Evolutionary conservation across 306 rosid species (phyloP), one percentile per base, ranked within the genome.

Genomic region (Prunus salicina): DNA sequence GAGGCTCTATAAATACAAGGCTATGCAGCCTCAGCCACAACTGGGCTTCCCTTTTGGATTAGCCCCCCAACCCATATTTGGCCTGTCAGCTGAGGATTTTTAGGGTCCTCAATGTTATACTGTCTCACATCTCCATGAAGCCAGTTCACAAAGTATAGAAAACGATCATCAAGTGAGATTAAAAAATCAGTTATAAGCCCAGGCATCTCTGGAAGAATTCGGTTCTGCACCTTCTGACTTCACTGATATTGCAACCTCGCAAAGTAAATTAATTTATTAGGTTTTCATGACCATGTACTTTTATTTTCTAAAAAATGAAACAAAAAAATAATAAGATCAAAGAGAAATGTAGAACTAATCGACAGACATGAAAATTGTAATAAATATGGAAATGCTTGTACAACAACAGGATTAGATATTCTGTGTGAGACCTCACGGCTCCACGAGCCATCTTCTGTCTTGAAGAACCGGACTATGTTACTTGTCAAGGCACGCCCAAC

Each of bases 51-150:
- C 84, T 89, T 90, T 82, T 88, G 92, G 41, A 95, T 3, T 24
- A 79, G 92, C 76, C 98, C 97, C 15, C 98, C 98, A 12, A 85
- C 88, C 97, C 98, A 95, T 20, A 92, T 67, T 86, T 95, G 98
- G 73, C 98, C 97, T 1, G 87, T 82, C 46, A 90, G 78, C 76
- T 72, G 70, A 51, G 98, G 98, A 80, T 80, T 85, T 74, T 82
- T 80, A 56, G 87, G 80, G 72, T 95, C 96, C 84, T 92, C 96
- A 41, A 95, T 90, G 80, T 90, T 86, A 65, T 90, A 95, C 65
- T 95, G 98, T 22, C 98, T 87, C 76, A 95, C 88, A 86, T 95
- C 97, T 15, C 98, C 97, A 34, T 95, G 98, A 79, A 95, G 95
- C 98, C 98, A 95, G 89, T 95, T 95, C 85, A 83, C 95, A 14